Evolutionary conservation across 148 eudicot species (phyloP).

Genomic region (Vaccinium myrtillus): DNA sequence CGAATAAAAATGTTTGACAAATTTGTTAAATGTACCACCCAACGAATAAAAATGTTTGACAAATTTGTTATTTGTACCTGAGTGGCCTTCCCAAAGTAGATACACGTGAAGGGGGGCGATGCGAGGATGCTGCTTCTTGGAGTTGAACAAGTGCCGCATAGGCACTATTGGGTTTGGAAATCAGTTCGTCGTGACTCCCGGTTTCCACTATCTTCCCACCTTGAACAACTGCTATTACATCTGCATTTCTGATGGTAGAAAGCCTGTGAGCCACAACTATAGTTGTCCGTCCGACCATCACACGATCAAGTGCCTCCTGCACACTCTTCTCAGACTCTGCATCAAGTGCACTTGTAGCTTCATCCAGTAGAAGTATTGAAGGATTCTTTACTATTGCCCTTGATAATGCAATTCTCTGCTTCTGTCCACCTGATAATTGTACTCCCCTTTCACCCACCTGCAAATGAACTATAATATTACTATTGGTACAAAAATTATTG

Average conservation of each 20-base stretch:
- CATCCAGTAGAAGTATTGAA: constrained; percentile 81
- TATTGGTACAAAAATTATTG: too few species aligned
- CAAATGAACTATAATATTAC: constrained; percentile 23
- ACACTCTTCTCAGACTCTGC: constrained; percentile 97
- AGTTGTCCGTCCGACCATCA: constrained; percentile 96
- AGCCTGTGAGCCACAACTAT: constrained; percentile 90
- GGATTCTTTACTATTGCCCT: constrained; percentile 95
- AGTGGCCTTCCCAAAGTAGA: constrained; percentile 43
- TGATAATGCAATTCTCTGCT: constrained; percentile 93
- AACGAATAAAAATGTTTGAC: background rate
- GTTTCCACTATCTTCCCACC: constrained; percentile 78
- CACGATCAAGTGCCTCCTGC: constrained; percentile 96
- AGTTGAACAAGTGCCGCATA: constrained; percentile 81
- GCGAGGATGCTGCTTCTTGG: constrained; percentile 65
- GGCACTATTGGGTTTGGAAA: constrained; percentile 66
- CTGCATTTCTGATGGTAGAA: constrained; percentile 91
- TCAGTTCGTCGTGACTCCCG: constrained; percentile 90
- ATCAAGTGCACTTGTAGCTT: constrained; percentile 99
- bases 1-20: background rate
- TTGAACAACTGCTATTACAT: constrained; percentile 84
- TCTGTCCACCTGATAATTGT: constrained; percentile 97
- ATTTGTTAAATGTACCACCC: constrained; percentile 31
- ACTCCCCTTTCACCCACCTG: constrained; percentile 97
- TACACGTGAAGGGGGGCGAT: constrained; percentile 48
- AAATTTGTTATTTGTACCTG: constrained; percentile 38